Evolutionary conservation across 495 filamentous ascomycete species (phyloP).

Genomic region (Penicillium pulvis): DNA sequence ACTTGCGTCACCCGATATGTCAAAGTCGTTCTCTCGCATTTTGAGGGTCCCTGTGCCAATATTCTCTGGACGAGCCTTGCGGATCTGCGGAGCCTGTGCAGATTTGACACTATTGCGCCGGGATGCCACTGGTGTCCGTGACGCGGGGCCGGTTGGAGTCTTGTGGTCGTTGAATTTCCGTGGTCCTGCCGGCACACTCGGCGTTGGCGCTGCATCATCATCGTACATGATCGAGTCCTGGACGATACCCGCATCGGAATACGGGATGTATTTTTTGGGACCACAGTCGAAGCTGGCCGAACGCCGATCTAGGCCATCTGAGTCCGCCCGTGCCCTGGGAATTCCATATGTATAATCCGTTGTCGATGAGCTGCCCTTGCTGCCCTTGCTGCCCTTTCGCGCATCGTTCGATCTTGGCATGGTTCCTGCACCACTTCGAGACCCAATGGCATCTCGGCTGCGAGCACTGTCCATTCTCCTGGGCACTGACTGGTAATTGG

Average conservation of each 20-base stretch:
- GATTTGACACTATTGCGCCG: slow-evolving; percentile 66
- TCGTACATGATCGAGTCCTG: slow-evolving; percentile 44
- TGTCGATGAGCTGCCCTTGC: slow-evolving; percentile 75
- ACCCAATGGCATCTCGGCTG: slow-evolving; percentile 43
- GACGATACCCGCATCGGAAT: slow-evolving; percentile 22
- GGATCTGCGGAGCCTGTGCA: slow-evolving; percentile 48
- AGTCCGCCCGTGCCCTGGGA: slow-evolving; percentile 54
- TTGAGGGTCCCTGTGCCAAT: slow-evolving; percentile 41
- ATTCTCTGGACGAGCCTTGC: slow-evolving; percentile 41
- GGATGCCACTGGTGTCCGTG: slow-evolving; percentile 44
- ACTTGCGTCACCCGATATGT: slow-evolving; percentile 29
- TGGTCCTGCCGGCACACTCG: slow-evolving; percentile 82
- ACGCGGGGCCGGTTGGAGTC: slow-evolving; percentile 47
- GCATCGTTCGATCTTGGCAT: slow-evolving; percentile 33
- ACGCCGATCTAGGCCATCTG: slow-evolving; percentile 55
- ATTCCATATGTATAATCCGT: slow-evolving; percentile 59
- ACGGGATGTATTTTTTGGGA: slow-evolving; percentile 35
- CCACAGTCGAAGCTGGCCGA: slow-evolving; percentile 81
- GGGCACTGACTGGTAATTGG: slow-evolving; percentile 65
- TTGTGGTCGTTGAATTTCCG: slow-evolving; percentile 48
- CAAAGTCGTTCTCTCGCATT: slow-evolving; percentile 31
- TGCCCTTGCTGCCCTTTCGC: slow-evolving; percentile 71
- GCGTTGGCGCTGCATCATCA: slow-evolving; percentile 82
- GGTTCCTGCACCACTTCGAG: slow-evolving; percentile 27
- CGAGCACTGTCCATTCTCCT: slow-evolving; percentile 65